Evolutionary conservation across 2,329 filamentous ascomycete genomes (phyloP).

Genomic region (Trichoderma atrobrunneum): DNA sequence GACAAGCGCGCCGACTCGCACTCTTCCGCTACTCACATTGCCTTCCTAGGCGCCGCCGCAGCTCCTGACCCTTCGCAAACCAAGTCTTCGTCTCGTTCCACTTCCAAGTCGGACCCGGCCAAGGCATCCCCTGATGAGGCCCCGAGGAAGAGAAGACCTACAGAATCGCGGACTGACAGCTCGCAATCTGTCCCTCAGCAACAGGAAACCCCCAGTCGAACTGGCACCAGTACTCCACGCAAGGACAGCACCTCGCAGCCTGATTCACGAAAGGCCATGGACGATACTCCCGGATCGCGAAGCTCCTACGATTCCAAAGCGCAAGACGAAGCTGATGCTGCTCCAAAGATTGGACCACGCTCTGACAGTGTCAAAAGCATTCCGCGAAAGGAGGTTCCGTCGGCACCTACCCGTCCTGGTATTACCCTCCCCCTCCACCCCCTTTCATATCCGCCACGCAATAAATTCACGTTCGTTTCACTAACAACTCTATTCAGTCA

Average conservation of each 20-base stretch:
- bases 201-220: slow-evolving; percentile 36
- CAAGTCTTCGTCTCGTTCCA: slow-evolving; percentile 48
- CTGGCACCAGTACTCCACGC: slow-evolving; percentile 33
- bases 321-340: slow-evolving; percentile 50
- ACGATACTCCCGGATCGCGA: slow-evolving; percentile 40
- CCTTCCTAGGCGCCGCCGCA: slow-evolving; percentile 74
- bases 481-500: slow-evolving; percentile 22
- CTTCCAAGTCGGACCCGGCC: slow-evolving; percentile 40
- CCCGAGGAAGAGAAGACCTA: slow-evolving; percentile 59
- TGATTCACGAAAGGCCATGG: slow-evolving; percentile 38
- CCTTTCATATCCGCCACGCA: neutral
- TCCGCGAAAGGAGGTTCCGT: slow-evolving; percentile 62
- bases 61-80: slow-evolving; percentile 50
- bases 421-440: slow-evolving; percentile 23
- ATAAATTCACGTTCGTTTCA: neutral
- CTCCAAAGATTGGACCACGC: slow-evolving; percentile 38
- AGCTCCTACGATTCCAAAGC: slow-evolving; percentile 58
- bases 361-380: slow-evolving; percentile 49
- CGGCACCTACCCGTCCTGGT: slow-evolving; percentile 43
- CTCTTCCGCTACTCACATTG: slow-evolving; percentile 77
- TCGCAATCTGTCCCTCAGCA: slow-evolving; percentile 43
- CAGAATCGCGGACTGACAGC: slow-evolving; percentile 41
- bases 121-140: slow-evolving; percentile 58
- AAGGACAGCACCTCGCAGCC: slow-evolving; percentile 26
- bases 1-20: slow-evolving; percentile 51